phyloP scores from a whole-genome alignment of 2,329 filamentous ascomycete species.

The Alternaria burnsii region DNA sequence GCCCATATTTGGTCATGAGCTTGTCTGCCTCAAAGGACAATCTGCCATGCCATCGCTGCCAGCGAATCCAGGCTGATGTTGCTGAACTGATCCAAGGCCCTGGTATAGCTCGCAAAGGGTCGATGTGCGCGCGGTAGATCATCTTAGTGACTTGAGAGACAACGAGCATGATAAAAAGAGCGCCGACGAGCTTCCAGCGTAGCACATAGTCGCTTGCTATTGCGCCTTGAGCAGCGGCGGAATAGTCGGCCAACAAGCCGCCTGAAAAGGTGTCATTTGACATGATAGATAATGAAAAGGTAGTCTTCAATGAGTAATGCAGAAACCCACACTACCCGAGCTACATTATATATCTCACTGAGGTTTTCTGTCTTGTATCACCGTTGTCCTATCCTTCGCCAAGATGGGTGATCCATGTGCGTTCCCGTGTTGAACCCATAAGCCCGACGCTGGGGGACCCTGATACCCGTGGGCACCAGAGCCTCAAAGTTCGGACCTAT shows the following conservation, averaged over 20 bases:
- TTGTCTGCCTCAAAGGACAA: slow-evolving; percentile 30
- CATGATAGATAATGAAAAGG: background rate
- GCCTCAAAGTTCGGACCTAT: background rate
- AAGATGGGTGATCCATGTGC: background rate
- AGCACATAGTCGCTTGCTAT: background rate
- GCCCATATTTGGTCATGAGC: slow-evolving; percentile 27
- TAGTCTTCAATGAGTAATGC: background rate
- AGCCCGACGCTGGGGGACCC: background rate
- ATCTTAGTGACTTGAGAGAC: slow-evolving; percentile 12
- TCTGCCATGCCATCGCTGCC: slow-evolving; percentile 31
- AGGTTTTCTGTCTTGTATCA: background rate
- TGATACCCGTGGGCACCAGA: background rate
- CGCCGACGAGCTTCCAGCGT: background rate
- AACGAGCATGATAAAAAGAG: background rate
- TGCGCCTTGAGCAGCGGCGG: background rate
- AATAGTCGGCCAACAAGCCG: background rate
- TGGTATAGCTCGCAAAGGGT: slow-evolving; percentile 24
- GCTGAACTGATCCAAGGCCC: slow-evolving; percentile 30
- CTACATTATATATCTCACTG: background rate
- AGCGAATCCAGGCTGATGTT: slow-evolving; percentile 28
- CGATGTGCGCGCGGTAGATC: slow-evolving; percentile 20
- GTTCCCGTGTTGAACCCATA: background rate
- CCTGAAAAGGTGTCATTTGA: background rate
- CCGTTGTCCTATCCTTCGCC: background rate
- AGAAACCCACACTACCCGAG: background rate